Conservation (phyloP, 1,284 basidiomycete genomes). For the Omphalotus olearius region DNA sequence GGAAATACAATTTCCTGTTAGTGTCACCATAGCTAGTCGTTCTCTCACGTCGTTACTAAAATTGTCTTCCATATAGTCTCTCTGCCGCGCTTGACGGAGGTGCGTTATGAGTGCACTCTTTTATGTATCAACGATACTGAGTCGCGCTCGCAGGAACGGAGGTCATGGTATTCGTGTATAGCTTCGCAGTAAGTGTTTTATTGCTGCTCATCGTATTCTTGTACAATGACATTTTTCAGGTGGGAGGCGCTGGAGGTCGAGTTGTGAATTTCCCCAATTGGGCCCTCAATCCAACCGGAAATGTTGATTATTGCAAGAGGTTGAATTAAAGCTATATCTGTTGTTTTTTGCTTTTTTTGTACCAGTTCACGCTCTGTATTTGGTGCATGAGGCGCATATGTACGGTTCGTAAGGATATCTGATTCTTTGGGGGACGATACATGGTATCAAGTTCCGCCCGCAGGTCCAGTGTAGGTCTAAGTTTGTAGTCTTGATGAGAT, state of each 20-base stretch:
- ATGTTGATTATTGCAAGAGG: constrained; percentile 33
- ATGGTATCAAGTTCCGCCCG: no score
- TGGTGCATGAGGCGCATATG: no score
- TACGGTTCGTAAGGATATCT: no score
- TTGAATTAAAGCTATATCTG: constrained; percentile 20
- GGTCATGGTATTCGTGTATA: constrained; percentile 51
- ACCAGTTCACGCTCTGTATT: no score
- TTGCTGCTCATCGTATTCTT: background rate
- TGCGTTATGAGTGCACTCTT: constrained; percentile 23
- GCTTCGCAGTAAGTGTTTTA: constrained; percentile 53
- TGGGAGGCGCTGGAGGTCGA: constrained; percentile 49
- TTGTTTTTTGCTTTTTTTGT: no score
- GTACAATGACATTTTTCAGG: constrained; percentile 15
- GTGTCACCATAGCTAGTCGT: background rate
- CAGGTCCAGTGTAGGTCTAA: no score
- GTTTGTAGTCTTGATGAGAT: no score
- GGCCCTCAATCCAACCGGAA: constrained; percentile 28
- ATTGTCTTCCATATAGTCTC: constrained; percentile 18
- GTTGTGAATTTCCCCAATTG: constrained; percentile 41
- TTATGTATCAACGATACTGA: background rate
- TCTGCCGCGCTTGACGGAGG: constrained; percentile 55
- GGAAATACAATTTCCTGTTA: constrained; percentile 54
- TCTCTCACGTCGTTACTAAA: background rate
- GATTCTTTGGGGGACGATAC: no score
- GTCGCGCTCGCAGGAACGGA: constrained; percentile 19